phyloP scores from a whole-genome alignment of 169 alveolate species.

The Plasmodium adleri region DNA sequence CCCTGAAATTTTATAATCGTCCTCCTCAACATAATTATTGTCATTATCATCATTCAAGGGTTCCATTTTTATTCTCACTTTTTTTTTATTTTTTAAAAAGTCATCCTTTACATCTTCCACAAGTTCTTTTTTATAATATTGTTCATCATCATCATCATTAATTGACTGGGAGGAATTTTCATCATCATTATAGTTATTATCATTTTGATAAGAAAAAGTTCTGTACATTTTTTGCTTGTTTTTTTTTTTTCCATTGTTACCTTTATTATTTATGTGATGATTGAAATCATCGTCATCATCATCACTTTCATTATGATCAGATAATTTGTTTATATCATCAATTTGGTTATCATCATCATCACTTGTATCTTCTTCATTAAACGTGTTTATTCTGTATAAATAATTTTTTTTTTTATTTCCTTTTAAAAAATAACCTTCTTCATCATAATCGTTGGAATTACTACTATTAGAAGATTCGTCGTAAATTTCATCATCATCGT shows the following conservation, averaged over 20 bases:
- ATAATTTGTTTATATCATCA: neutral
- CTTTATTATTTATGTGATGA: too few relatives aligned
- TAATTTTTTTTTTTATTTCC: too few relatives aligned
- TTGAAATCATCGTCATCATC: too few relatives aligned
- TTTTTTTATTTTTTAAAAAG: neutral
- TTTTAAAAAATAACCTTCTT: too few relatives aligned
- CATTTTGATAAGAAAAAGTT: too few relatives aligned
- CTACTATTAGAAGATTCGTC: neutral
- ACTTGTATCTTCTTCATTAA: slow-evolving; percentile 3
- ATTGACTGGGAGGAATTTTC: too few relatives aligned
- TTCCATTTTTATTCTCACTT: slow-evolving; percentile 40
- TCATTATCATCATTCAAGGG: slow-evolving; percentile 3
- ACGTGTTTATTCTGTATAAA: too few relatives aligned
- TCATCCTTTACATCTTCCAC: neutral
- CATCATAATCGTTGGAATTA: neutral
- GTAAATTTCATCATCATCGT: neutral
- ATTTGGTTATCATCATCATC: neutral
- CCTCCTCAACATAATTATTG: neutral
- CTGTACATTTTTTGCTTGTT: too few relatives aligned
- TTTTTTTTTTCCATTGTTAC: too few relatives aligned
- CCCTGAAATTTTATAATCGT: neutral
- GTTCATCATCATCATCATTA: neutral
- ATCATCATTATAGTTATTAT: too few relatives aligned
- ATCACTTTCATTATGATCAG: neutral
- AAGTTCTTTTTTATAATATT: neutral